Evolutionary conservation across 345 rosid genomes (phyloP).

Genomic region (Jatropha curcas): DNA sequence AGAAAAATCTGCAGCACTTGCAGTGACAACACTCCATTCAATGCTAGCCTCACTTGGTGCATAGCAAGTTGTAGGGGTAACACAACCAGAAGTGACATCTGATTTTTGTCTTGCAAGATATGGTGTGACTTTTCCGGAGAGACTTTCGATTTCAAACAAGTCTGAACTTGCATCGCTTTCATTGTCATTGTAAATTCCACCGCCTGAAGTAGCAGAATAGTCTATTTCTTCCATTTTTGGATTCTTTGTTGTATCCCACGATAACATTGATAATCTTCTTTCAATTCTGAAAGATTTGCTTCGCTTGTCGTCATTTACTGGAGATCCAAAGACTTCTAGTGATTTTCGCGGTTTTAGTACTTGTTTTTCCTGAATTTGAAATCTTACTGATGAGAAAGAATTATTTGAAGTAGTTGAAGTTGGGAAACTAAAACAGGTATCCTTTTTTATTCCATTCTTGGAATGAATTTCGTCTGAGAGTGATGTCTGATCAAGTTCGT

Average conservation of each 20-base stretch:
- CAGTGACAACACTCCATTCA: constrained; percentile 88
- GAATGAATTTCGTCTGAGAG: no score
- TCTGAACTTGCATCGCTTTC: constrained; percentile 81
- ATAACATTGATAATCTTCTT: constrained; percentile 47
- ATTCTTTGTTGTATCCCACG: constrained; percentile 38
- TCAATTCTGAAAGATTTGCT: constrained; percentile 33
- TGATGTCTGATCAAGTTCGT: constrained; percentile 4
- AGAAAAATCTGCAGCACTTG: constrained; percentile 73
- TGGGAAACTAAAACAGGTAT: constrained; percentile 38
- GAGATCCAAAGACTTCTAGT: constrained; percentile 63
- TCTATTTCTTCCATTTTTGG: constrained; percentile 38
- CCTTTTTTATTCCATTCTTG: constrained; percentile 19
- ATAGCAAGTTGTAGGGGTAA: constrained; percentile 52
- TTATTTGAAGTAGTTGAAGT: constrained; percentile 8
- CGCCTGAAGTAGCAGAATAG: constrained; percentile 20
- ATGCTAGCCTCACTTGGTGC: constrained; percentile 92
- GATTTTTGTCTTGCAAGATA: constrained; percentile 60
- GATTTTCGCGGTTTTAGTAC: constrained; percentile 43
- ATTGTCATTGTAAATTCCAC: constrained; percentile 34
- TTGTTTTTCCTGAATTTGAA: constrained; percentile 21
- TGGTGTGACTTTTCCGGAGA: constrained; percentile 59
- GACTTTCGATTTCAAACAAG: constrained; percentile 80
- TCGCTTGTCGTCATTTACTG: constrained; percentile 39
- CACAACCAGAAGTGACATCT: constrained; percentile 48
- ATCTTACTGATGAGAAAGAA: constrained; percentile 26